Conservation (phyloP, 1,139 yeast genomes). For the Geotrichum bryndzae region DNA sequence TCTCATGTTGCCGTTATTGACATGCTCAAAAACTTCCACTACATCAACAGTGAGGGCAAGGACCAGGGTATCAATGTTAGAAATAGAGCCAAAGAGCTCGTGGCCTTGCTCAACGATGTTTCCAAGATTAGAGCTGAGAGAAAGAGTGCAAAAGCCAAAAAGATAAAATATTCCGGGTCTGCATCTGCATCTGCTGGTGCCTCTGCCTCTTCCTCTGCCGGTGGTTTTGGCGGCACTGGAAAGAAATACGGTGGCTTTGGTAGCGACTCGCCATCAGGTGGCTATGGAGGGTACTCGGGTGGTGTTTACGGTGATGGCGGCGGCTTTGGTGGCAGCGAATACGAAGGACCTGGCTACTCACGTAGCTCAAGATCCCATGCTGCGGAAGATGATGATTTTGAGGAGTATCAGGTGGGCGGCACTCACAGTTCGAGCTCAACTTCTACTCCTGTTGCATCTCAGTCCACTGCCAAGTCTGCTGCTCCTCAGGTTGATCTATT, state of each 20-base stretch:
- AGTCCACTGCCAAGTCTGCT: slow-evolving; percentile 24
- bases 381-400: slow-evolving; percentile 41
- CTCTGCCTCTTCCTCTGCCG: slow-evolving; percentile 23
- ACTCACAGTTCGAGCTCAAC: slow-evolving; percentile 12
- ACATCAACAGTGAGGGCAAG: slow-evolving; percentile 86
- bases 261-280: slow-evolving; percentile 30
- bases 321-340: slow-evolving; percentile 47
- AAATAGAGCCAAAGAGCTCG: slow-evolving; percentile 76
- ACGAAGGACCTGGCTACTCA: slow-evolving; percentile 32
- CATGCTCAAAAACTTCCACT: slow-evolving; percentile 90
- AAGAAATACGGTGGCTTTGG: slow-evolving; percentile 40
- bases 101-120: slow-evolving; percentile 70
- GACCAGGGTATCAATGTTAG: slow-evolving; percentile 96
- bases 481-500: slow-evolving; percentile 45
- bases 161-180: slow-evolving; percentile 49
- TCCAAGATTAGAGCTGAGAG: slow-evolving; percentile 73
- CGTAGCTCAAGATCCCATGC: slow-evolving; percentile 23
- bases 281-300: slow-evolving; percentile 40
- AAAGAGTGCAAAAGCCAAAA: slow-evolving; percentile 75
- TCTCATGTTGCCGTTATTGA: slow-evolving; percentile 75
- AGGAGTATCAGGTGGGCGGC: slow-evolving; percentile 54
- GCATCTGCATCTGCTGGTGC: slow-evolving; percentile 25
- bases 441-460: slow-evolving; percentile 14
- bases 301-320: slow-evolving; percentile 79
- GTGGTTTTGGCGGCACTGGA: slow-evolving; percentile 40